These are phyloP conservation scores for Fusarium sp. DNA, from an alignment of 2,329 filamentous ascomycete species.

Conservation along the genomic window DNA sequence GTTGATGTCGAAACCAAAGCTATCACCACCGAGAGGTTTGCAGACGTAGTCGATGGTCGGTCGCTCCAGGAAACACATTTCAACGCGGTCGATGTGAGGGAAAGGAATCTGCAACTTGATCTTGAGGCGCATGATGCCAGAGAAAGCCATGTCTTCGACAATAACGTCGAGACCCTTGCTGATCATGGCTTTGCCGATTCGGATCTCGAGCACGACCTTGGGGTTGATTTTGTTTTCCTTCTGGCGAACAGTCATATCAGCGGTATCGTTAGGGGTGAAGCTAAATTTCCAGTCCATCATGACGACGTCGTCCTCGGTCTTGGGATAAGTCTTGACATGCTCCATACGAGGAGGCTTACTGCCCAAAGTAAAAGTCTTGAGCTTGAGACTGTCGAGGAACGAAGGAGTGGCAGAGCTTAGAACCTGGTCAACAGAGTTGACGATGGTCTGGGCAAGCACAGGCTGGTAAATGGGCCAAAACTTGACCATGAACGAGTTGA, in stretches of 20 bases:
- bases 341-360: conserved; percentile 96
- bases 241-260: conserved; percentile 91
- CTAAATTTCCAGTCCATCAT: conserved; percentile 99
- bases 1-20: conserved; percentile 97
- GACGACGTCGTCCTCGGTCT: conserved; percentile 93
- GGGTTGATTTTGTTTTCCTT: conserved; percentile 97
- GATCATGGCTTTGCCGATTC: conserved; percentile 94
- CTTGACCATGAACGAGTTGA: conserved; percentile 97
- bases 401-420: conserved; percentile 90
- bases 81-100: conserved; percentile 93
- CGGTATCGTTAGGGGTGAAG: conserved; percentile 94
- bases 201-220: conserved; percentile 94
- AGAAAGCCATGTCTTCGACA: conserved; percentile 97
- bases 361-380: conserved; percentile 94
- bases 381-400: conserved; percentile 92
- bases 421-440: conserved; percentile 95
- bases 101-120: conserved; percentile 97
- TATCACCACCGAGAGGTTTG: conserved; percentile 96
- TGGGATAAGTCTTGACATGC: conserved; percentile 98
- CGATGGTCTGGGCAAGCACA: conserved; percentile 89
- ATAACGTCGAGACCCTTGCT: conserved; percentile 98
- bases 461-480: conserved; percentile 99
- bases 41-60: conserved; percentile 96
- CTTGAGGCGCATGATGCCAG: conserved; percentile 95
- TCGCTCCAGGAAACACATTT: conserved; percentile 92